Evolutionary conservation across 768 basidiomycete genomes (phyloP).

Genomic region (Boletus sp.): DNA sequence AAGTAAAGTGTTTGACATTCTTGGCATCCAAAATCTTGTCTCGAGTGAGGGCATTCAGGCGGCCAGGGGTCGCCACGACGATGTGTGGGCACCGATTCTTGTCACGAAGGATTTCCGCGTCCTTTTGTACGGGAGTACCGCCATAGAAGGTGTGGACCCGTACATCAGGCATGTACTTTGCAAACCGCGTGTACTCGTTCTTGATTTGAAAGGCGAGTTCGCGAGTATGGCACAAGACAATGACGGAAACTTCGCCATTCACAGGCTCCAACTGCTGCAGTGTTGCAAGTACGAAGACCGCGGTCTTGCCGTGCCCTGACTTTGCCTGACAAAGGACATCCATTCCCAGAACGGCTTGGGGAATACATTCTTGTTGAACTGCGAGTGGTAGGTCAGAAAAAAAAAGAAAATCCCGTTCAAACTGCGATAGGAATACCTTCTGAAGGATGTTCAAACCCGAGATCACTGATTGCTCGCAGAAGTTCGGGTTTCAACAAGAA

Average conservation of each 20-base stretch:
- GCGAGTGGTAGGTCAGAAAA: conserved; percentile 4
- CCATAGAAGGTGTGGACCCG: conserved; percentile 98
- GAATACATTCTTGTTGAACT: conserved; percentile 99
- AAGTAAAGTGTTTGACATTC: conserved; percentile 97
- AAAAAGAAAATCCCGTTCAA: not conserved
- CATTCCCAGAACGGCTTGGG: conserved; percentile 98
- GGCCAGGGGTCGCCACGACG: conserved; percentile 96
- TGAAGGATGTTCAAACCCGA: conserved; percentile 99
- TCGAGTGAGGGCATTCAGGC: conserved; percentile 90
- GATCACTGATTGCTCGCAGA: conserved; percentile 94
- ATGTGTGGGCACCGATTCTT: conserved; percentile 98
- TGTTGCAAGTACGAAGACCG: conserved; percentile 96
- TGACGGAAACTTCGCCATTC: conserved; percentile 94
- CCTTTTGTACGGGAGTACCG: conserved; percentile 91
- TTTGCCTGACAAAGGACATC: conserved; percentile 99
- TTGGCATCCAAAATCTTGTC: conserved; percentile 95
- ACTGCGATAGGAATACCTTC: conserved; percentile 61
- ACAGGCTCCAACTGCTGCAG: conserved; percentile 98
- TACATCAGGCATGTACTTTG: conserved; percentile 99
- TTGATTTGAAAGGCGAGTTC: conserved; percentile 99
- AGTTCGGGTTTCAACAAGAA: conserved; percentile 97
- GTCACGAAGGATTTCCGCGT: conserved; percentile 90
- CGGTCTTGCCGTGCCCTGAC: conserved; percentile 98
- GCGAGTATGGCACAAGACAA: conserved; percentile 98
- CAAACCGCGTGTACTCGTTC: conserved; percentile 99